phyloP scores from a whole-genome alignment of 805 yeast species.

The Saturnispora zaruensis region DNA sequence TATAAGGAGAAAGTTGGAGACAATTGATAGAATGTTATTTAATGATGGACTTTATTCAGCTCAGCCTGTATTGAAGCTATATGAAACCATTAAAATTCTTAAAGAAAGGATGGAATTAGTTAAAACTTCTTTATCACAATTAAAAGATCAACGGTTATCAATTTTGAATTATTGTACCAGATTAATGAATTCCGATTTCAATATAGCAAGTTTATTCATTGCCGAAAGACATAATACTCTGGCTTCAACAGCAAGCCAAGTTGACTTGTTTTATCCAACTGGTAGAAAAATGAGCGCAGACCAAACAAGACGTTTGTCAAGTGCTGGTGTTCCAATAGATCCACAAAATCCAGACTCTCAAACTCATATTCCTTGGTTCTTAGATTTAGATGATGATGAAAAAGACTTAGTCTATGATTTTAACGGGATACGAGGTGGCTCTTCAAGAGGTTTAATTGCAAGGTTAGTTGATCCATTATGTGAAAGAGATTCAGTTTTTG shows the following conservation, averaged over 20 bases:
- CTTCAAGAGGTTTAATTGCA: conserved; percentile 66
- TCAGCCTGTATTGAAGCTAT: conserved; percentile 27
- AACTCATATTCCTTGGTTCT: conserved; percentile 51
- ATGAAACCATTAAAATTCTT: conserved; percentile 32
- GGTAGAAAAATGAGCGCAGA: conserved; percentile 1
- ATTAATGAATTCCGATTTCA: conserved; percentile 66
- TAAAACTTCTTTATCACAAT: conserved; percentile 39
- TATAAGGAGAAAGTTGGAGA: conserved; percentile 38
- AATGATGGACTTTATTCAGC: conserved; percentile 30
- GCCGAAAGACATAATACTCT: conserved; percentile 35
- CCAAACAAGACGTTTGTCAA: background rate
- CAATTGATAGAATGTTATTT: conserved; percentile 24
- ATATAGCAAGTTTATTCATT: conserved; percentile 44
- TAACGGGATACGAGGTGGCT: conserved; percentile 78
- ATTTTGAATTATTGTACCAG: conserved; percentile 66
- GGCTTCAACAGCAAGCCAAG: conserved; percentile 23
- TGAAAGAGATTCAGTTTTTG: conserved; percentile 50
- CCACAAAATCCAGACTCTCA: background rate
- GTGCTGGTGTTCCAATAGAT: background rate
- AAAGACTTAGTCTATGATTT: conserved; percentile 45
- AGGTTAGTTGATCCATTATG: conserved; percentile 70
- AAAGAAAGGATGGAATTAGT: conserved; percentile 30
- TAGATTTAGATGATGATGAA: conserved; percentile 56
- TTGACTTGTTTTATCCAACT: conserved; percentile 24
- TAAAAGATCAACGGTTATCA: conserved; percentile 63